Evolutionary conservation across 2,329 filamentous ascomycete species (phyloP), one percentile per base, ranked within the genome.

Genomic region (Diplodia mutila): DNA sequence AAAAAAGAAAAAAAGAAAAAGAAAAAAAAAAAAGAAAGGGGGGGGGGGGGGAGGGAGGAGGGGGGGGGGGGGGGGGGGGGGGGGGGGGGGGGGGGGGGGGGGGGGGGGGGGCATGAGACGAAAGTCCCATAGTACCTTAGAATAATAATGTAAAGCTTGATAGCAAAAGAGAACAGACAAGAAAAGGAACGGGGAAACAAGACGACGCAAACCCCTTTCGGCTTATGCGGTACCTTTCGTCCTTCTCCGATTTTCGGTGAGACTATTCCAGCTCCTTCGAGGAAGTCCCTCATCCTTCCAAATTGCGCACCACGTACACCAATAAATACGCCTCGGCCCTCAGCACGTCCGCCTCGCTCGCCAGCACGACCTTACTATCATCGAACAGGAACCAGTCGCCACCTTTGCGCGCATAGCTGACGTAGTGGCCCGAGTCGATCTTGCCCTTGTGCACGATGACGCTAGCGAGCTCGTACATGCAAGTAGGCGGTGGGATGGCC

Each of bases 321-420:
- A 98, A 82, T 67, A 98, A 83, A 78, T 97, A 98, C 0, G 94
- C 93, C 77, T 97, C 90, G 16, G 92, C 92, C 34, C 86, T 87
- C 51, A 98, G 84, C 3, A 98, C 94, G 69, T 97, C 92, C 5
- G 91, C 91, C 75, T 95, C 90, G 55, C 88, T 88, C 2, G 92
- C 94, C 67, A 94, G 76, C 69, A 94, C 92, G 27, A 98, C 94
- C 77, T 93, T 93, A 77, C 95, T 94, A 76, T 98, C 94, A 75
- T 98, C 96, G 80, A 97, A 97, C 66, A 92, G 89, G 78, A 97
- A 97, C 94, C 94, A 98, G 86, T 97, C 76, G 66, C 92, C 90
- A 4, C 90, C 91, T 68, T 94, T 90, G 55, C 92, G 85, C 69
- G 91, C 93, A 77, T 96, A 97, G n/a, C 90, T 92, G 67, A 94